Percentiles rank a stretch among this genome's conserved stretches.
Conservation (phyloP, 306 rosid genomes). For the Castanopsis chinensis region DNA sequence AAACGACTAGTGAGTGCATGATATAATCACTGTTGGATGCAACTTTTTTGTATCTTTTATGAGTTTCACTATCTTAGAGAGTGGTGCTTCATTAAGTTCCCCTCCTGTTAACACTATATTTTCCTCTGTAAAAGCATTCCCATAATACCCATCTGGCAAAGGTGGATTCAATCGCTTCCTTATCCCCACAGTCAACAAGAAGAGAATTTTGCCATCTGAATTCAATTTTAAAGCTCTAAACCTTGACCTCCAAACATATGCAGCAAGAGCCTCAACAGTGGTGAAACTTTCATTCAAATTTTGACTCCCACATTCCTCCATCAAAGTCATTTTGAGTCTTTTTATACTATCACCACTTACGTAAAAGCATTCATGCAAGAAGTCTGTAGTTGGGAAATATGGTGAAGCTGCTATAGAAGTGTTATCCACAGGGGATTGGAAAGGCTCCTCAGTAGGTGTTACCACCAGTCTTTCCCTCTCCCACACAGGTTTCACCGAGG, state of each 20-base stretch:
- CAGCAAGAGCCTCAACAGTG: constrained; percentile 48
- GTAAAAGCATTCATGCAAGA: constrained; percentile 32
- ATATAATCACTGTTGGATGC: constrained; percentile 27
- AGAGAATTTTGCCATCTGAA: constrained; percentile 33
- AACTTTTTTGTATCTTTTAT: constrained; percentile 38
- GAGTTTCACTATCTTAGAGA: constrained; percentile 40
- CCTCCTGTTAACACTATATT: constrained; percentile 31
- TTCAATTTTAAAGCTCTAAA: constrained; percentile 41
- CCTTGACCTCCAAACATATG: constrained; percentile 54
- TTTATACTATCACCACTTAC: constrained; percentile 28
- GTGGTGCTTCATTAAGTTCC: constrained; percentile 45
- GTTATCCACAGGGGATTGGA: constrained; percentile 19
- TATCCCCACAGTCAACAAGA: constrained; percentile 40
- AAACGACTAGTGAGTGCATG: constrained; percentile 19
- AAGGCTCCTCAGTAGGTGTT: constrained; percentile 17
- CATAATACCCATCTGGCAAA: constrained; percentile 54
- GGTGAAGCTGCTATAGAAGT: constrained; percentile 40
- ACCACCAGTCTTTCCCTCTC: constrained; percentile 45
- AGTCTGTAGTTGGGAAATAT: constrained; percentile 34
- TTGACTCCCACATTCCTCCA: constrained; percentile 9
- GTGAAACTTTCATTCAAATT: constrained; percentile 29
- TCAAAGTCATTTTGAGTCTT: constrained; percentile 38
- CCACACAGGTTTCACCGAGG: constrained; percentile 49
- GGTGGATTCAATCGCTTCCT: constrained; percentile 44
- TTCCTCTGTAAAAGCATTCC: constrained; percentile 46